Evolutionary conservation across 139 green algal species (phyloP), one percentile per base, ranked within the genome.

Genomic region (Chlamydomonas sp.): DNA sequence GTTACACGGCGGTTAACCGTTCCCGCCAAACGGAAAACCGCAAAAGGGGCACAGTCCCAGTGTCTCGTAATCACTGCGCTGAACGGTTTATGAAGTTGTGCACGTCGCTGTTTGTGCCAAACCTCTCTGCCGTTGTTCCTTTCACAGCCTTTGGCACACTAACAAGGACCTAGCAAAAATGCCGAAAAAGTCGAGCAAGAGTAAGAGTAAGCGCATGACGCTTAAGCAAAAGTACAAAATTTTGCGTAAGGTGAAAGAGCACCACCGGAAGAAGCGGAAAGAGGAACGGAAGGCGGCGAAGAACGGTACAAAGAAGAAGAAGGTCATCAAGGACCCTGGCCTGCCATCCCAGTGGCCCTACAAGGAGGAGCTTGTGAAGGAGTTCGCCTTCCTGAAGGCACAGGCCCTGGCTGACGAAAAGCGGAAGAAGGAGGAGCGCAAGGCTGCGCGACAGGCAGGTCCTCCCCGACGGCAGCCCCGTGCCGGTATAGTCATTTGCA

Each of bases 141-240:
- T 15, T 7, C n/a, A 7, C 9, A 4, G 14, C n/a, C 14, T 74
- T 7, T 74, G n/a, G 4, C 68, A 18, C 12, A 74, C 68, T 74
- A 78, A 2, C 61, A 20, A 6, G 14, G 2, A 75, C 17, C 17
- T 49, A 75, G 10, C 49, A 74, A 89, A 59, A n/a, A 98, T 98
- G 95, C 95, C 96, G 59, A 97, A 97, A 88, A 97, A 97, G 72
- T 94, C 87, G 49, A 98, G 91, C 12, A 97, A 98, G 90, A 96
- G 91, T 66, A 98, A 99, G 90, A 97, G 93, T 12, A 99, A 99
- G 93, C 96, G 97, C 10, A 90, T 94, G 81, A 96, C 96, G 69
- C 93, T 99, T 20, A 96, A 93, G 64, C 93, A 99, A 58, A 99
- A 99, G 91, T 98, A 99, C 87, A 99, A 99, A 85, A 77, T 94